Base-by-base conservation (phyloP, 345 rosid species). In the Citrus cavaleriei region DNA sequence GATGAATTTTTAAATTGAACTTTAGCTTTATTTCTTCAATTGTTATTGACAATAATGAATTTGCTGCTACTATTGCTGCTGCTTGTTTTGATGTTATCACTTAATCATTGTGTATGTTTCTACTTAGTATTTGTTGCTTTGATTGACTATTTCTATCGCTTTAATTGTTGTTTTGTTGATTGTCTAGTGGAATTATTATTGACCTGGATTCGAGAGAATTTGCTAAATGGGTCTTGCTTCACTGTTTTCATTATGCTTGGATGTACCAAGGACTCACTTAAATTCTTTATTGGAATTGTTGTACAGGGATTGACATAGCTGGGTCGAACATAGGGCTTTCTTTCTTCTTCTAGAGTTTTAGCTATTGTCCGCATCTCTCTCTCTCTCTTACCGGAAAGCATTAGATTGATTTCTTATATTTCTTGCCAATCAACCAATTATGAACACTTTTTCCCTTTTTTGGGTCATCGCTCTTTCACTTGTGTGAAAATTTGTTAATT, bases 281-380 rank as follows among this genome's bases (percentile, higher is more conserved):
- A 77, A 30, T 69, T 69, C 40, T 40, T 10, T 57, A 2, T 68
- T 61, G 73, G 60, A 40, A 72, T 63, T 38, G 16, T 75, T 74
- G 58, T 77, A 46, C 93, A 95, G 99, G 99, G 98, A 86, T 81
- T 95, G 84, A 93, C 98, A 65, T 95, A 78, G 73, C 78, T 77
- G 59, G 74, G 73, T 84, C 73, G 81, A 73, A 72, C 19, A 54
- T 58, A 63, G 35, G 75, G 16, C 21, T 64, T 77, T 72, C 37
- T 16, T 55, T 80, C 49, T 54, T 24, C 57, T 28, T 68, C 51
- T 21, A 16, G 24, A 70, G 35, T 71, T 71, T 51, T 30, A 73
- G 57, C 61, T 67, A 14, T 65, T 70, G 65, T 76, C 61, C 55
- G 16, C 12, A 62, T 30, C 19, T 28, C 9, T 60, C 21, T 34